Evolutionary conservation across 495 filamentous ascomycete species (phyloP).

Genomic region (Aspergillus mulundensis): DNA sequence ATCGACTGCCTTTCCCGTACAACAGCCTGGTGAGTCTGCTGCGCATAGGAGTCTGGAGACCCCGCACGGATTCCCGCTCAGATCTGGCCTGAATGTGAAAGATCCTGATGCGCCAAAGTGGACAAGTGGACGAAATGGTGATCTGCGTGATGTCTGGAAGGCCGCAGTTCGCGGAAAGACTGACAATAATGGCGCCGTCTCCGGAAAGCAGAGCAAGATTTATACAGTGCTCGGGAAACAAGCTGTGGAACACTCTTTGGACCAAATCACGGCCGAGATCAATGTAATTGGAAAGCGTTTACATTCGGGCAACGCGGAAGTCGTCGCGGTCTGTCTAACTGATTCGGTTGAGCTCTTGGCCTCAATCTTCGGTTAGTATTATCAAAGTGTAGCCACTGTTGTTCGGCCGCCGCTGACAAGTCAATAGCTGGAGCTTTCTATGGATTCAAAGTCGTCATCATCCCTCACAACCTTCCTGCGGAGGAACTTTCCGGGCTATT

Average conservation of each 20-base stretch:
- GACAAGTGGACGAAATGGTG: constrained; percentile 76
- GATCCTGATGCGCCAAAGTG: constrained; percentile 78
- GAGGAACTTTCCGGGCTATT: constrained; percentile 65
- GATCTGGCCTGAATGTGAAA: constrained; percentile 78
- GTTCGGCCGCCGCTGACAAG: constrained; percentile 11
- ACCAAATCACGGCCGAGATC: constrained; percentile 77
- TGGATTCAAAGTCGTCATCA: constrained; percentile 68
- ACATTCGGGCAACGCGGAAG: constrained; percentile 60
- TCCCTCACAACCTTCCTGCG: constrained; percentile 74
- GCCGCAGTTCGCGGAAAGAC: constrained; percentile 61
- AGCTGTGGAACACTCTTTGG: constrained; percentile 64
- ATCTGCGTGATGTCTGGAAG: constrained; percentile 91
- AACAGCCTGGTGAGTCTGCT: constrained; percentile 79
- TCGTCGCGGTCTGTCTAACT: constrained; percentile 84
- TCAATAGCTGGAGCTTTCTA: constrained; percentile 72
- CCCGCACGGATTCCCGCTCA: constrained; percentile 80
- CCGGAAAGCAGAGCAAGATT: constrained; percentile 68
- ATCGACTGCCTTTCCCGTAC: constrained; percentile 68
- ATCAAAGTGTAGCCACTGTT: neutral
- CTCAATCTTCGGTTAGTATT: constrained; percentile 58
- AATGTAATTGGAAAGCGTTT: constrained; percentile 79
- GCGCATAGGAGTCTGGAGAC: constrained; percentile 74
- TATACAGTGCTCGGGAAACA: constrained; percentile 74
- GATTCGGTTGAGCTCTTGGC: constrained; percentile 88
- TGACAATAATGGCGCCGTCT: constrained; percentile 53